Percentiles rank a stretch among this genome's conserved stretches.
These are phyloP conservation scores for Sphaerostilbella broomeana DNA, from an alignment of 2,329 filamentous ascomycete species.

Conservation along the genomic window DNA sequence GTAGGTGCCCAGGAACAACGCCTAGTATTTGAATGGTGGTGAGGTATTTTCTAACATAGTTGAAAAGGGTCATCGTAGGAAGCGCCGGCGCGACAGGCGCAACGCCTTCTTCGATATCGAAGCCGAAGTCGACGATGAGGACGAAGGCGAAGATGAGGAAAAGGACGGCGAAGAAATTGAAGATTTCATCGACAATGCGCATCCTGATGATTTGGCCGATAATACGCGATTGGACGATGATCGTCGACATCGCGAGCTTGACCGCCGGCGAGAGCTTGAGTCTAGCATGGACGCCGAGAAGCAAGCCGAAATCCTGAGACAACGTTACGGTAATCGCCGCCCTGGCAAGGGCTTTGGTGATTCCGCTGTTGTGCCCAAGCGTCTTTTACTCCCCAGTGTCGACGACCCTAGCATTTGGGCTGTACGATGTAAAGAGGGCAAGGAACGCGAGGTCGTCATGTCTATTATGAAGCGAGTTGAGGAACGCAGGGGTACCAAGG, in stretches of 20 bases:
- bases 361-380: constrained; percentile 73
- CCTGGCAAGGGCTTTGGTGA: constrained; percentile 59
- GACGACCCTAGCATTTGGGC: constrained; percentile 96
- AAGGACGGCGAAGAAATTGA: constrained; percentile 79
- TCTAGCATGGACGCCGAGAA: constrained; percentile 89
- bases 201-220: constrained; percentile 83
- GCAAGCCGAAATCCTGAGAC: constrained; percentile 76
- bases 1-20: constrained; percentile 25
- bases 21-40: not conserved
- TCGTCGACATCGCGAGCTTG: constrained; percentile 85
- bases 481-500: constrained; percentile 69
- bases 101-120: constrained; percentile 95
- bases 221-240: constrained; percentile 79
- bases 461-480: constrained; percentile 83
- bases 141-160: constrained; percentile 81
- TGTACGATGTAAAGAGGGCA: constrained; percentile 86
- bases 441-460: constrained; percentile 86
- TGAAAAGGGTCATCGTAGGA: constrained; percentile 60
- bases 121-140: constrained; percentile 94
- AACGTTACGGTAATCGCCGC: constrained; percentile 79
- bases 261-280: constrained; percentile 82
- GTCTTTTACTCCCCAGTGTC: constrained; percentile 82
- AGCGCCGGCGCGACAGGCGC: constrained; percentile 69
- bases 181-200: constrained; percentile 80
- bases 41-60: constrained; percentile 24